Conservation (phyloP, 2,329 filamentous ascomycete species). For the Penicillium frequentans region DNA sequence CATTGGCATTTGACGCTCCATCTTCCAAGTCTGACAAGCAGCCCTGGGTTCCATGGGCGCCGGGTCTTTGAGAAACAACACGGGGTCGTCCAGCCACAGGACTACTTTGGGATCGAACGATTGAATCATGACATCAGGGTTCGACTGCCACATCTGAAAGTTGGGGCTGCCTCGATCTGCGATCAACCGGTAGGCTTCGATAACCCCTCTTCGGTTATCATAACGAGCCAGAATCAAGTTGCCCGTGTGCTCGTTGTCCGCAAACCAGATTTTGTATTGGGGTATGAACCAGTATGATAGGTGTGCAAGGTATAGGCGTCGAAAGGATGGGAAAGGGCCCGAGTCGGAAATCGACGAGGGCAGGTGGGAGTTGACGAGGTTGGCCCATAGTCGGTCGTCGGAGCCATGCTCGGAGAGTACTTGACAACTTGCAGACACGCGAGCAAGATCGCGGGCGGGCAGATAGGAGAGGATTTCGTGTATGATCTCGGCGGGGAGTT, state of each 20-base stretch:
- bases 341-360: constrained; percentile 58
- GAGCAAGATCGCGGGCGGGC: constrained; percentile 62
- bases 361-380: constrained; percentile 67
- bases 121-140: constrained; percentile 67
- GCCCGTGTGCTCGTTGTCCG: constrained; percentile 70
- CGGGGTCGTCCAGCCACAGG: constrained; percentile 72
- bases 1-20: constrained; percentile 58
- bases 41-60: constrained; percentile 22
- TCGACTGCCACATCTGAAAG: constrained; percentile 64
- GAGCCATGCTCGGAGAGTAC: constrained; percentile 59
- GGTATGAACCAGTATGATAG: constrained; percentile 84
- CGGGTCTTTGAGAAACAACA: constrained; percentile 57
- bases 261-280: constrained; percentile 81
- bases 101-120: constrained; percentile 69
- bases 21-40: constrained; percentile 17
- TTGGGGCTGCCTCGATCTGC: constrained; percentile 60
- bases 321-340: constrained; percentile 63
- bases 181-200: constrained; percentile 76
- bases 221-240: constrained; percentile 76
- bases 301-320: constrained; percentile 70
- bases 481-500: constrained; percentile 73
- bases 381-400: constrained; percentile 71
- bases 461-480: constrained; percentile 70
- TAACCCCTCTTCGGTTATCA: constrained; percentile 69
- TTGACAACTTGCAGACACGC: constrained; percentile 62